Base-by-base conservation (phyloP, 2,329 filamentous ascomycete species). In the Pseudogymnoascus sp. region DNA sequence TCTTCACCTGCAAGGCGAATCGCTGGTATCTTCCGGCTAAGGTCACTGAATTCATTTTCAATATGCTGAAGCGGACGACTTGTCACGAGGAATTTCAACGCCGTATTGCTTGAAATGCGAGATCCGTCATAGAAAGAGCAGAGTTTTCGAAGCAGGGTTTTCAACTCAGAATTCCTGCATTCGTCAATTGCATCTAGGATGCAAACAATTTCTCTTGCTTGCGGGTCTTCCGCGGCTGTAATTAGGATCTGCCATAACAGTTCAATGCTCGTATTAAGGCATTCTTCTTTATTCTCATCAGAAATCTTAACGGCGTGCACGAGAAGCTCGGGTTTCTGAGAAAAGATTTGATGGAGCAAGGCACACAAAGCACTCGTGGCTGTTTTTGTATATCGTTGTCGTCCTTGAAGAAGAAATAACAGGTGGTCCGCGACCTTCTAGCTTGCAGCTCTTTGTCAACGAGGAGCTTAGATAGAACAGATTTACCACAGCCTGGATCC, bases 371-470 rank as follows among this genome's bases (percentile, higher is more conserved):
- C 75, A 64, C 74, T 72, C 0, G 63, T 38, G 23, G 71, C 61
- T 1, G 66, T 76, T 35, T 75, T 52, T 78, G 75, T 39, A 73
- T 69, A 61, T 72, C 64, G 22, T 60, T 59, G 8, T 62, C 60
- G 35, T 75, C 73, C 62, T 77, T 77, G 67, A 79, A 79, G 62
- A 79, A 79, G 63, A 77, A 79, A 67, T 78, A 79, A 65, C 75
- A 77, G 2, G 75, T 68, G 0, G 69, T 71, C 8, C 23, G 55
- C 1, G 22, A 36, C 61, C 65, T 52, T 2, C 62, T 52, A 4
- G 16, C 14, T 28, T 66, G 67, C 0, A 76, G 63, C 5, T 41
- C 61, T 5, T 69, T 33, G 42, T 75, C 70, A 16, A 75, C 64
- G 0, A 77, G 68, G 49, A 71, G 72, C 45, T 69, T 73, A 7